phyloP scores from a whole-genome alignment of 2,329 filamentous ascomycete genomes.

The Lithohypha guttulata region DNA sequence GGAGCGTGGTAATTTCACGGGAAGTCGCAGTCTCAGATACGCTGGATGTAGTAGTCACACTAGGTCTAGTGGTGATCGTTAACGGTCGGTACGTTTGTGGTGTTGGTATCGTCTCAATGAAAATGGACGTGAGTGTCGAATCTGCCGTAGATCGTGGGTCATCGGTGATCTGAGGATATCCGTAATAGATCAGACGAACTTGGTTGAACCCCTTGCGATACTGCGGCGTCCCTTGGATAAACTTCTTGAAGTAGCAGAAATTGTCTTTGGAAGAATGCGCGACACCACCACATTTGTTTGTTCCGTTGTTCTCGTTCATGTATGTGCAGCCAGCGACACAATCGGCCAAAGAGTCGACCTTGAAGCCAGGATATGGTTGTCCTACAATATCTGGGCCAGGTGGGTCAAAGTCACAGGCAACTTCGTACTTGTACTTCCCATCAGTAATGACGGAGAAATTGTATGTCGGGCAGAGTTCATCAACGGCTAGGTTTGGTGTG shows the following conservation, averaged over 20 bases:
- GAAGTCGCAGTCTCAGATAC: conserved; percentile 41
- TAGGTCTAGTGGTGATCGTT: conserved; percentile 7
- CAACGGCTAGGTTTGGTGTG: conserved; percentile 10
- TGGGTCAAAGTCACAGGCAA: conserved; percentile 16
- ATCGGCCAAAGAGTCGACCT: conserved; percentile 15
- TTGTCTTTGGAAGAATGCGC: background rate
- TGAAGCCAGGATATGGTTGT: conserved; percentile 10
- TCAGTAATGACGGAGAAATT: conserved; percentile 17
- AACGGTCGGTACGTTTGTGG: conserved; percentile 13
- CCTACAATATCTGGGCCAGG: conserved; percentile 13
- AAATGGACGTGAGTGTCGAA: conserved; percentile 10
- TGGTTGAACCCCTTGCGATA: conserved; percentile 11
- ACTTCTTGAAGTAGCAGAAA: conserved; percentile 17
- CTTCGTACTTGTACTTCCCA: conserved; percentile 14
- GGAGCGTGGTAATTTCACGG: background rate
- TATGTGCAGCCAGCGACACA: conserved; percentile 18
- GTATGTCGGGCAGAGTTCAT: conserved; percentile 16
- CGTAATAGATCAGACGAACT: conserved; percentile 17
- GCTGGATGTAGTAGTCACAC: conserved; percentile 35
- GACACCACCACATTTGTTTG: conserved; percentile 17
- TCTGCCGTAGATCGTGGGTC: conserved; percentile 11
- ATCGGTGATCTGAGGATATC: conserved; percentile 18
- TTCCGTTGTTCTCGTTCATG: conserved; percentile 14
- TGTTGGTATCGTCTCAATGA: conserved; percentile 13
- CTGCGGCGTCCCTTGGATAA: conserved; percentile 8